Evolutionary conservation across 495 filamentous ascomycete species (phyloP).

Genomic region (Filosporella fistucella): DNA sequence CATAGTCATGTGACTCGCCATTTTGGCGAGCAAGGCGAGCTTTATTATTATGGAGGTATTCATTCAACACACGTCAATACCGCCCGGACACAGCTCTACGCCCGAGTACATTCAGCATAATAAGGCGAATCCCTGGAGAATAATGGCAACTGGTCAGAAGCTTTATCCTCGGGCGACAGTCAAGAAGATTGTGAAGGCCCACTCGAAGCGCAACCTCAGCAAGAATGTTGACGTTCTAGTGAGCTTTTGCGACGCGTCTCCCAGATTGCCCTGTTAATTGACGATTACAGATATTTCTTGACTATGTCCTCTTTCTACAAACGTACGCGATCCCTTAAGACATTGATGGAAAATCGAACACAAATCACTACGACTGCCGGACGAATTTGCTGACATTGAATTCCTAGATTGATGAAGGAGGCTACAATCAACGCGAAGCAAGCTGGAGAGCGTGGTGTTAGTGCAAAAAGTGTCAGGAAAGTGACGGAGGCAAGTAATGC

Average conservation of each 20-base stretch:
- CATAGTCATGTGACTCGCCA: too few species aligned
- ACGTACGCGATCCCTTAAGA: constrained; percentile 43
- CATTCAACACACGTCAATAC: too few species aligned
- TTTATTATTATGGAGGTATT: too few species aligned
- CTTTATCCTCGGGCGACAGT: constrained; percentile 81
- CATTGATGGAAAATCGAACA: too few species aligned
- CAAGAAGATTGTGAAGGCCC: constrained; percentile 85
- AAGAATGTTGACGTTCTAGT: constrained; percentile 89
- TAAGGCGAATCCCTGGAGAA: too few species aligned
- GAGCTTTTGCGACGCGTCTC: constrained; percentile 28
- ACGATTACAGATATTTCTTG: constrained; percentile 66
- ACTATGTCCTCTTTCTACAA: constrained; percentile 89
- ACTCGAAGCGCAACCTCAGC: constrained; percentile 71
- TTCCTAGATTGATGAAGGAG: constrained; percentile 73
- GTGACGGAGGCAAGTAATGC: constrained; percentile 66
- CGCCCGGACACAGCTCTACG: too few species aligned
- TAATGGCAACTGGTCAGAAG: constrained; percentile 62
- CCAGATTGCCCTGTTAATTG: not conserved
- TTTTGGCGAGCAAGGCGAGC: too few species aligned
- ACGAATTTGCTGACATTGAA: constrained; percentile 6
- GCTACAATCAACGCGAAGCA: constrained; percentile 72
- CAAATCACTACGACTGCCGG: too few species aligned
- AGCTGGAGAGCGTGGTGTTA: constrained; percentile 66
- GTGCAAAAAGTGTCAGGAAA: constrained; percentile 69
- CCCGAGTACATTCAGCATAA: too few species aligned